Percentiles rank a stretch among this genome's conserved stretches.
Conservation (phyloP, 108 stramenopile species). For the Nitzschia sp. region DNA sequence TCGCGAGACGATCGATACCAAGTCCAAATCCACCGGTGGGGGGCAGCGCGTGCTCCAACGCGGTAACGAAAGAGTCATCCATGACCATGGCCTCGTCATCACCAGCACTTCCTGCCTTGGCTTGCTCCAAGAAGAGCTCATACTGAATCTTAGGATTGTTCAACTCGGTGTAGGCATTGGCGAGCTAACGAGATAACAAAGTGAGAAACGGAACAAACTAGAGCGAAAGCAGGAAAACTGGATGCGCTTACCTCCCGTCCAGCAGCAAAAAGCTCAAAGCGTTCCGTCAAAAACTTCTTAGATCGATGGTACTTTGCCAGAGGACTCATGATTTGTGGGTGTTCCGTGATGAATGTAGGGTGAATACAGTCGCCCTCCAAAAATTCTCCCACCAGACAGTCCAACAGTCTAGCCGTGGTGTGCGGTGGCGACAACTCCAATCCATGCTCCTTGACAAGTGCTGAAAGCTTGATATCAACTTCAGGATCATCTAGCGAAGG, state of each 20-base stretch:
- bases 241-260: constrained; percentile 87
- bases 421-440: constrained; percentile 95
- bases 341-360: constrained; percentile 91
- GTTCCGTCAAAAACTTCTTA: constrained; percentile 93
- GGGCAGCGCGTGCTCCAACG: constrained; percentile 97
- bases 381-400: constrained; percentile 97
- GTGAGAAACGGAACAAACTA: constrained; percentile 26
- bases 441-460: constrained; percentile 69
- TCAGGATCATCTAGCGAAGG: constrained; percentile 91
- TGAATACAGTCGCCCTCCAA: constrained; percentile 91
- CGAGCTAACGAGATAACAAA: constrained; percentile 63
- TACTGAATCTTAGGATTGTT: constrained; percentile 97
- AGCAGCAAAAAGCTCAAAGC: constrained; percentile 98
- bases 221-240: constrained; percentile 26
- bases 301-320: constrained; percentile 98
- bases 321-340: constrained; percentile 99
- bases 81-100: constrained; percentile 99
- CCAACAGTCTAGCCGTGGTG: constrained; percentile 94
- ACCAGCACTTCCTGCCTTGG: constrained; percentile 90
- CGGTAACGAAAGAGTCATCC: constrained; percentile 96
- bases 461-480: constrained; percentile 73
- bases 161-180: constrained; percentile 99
- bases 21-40: constrained; percentile 99
- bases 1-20: constrained; percentile 98
- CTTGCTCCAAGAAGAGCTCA: constrained; percentile 94